Evolutionary conservation across 495 filamentous ascomycete species (phyloP).

Genomic region (Lindgomyces ingoldianus): DNA sequence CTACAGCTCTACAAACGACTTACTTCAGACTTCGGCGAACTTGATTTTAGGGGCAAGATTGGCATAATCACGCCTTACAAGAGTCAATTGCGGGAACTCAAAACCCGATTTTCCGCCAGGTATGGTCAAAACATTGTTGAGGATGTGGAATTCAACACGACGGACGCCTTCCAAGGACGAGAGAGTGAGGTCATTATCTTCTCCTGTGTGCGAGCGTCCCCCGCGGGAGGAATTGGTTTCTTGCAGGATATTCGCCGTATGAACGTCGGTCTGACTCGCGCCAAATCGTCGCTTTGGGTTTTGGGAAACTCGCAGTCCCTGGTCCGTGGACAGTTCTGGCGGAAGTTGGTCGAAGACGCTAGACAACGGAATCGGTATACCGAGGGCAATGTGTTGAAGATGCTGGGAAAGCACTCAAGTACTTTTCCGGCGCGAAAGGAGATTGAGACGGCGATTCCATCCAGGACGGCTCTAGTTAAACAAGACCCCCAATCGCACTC

Average conservation of each 20-base stretch:
- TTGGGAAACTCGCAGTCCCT: conserved; percentile 86
- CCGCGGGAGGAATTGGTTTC: conserved; percentile 92
- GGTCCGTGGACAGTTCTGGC: conserved; percentile 87
- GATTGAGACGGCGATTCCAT: neutral
- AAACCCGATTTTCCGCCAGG: conserved; percentile 63
- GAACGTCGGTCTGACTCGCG: conserved; percentile 97
- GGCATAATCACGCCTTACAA: conserved; percentile 98
- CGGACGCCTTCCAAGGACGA: conserved; percentile 94
- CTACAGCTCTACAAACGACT: conserved; percentile 80
- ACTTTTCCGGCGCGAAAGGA: conserved; percentile 12
- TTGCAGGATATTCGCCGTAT: conserved; percentile 97
- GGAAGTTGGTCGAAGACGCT: conserved; percentile 77
- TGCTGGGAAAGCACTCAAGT: conserved; percentile 52
- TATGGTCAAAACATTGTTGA: conserved; percentile 77
- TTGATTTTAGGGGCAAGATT: conserved; percentile 78
- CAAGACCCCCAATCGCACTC: neutral
- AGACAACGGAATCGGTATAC: conserved; percentile 74
- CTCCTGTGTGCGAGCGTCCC: conserved; percentile 90
- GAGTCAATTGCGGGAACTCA: conserved; percentile 80
- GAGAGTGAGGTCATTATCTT: conserved; percentile 99
- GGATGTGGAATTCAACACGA: conserved; percentile 93
- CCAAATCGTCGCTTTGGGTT: conserved; percentile 93
- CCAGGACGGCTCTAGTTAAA: conserved; percentile 4
- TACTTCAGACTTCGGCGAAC: conserved; percentile 64
- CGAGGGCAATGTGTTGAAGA: conserved; percentile 60